These are phyloP conservation scores for Trypanosoma vivax DNA, from an alignment of 208 protist genomes.

Conservation along the genomic window DNA sequence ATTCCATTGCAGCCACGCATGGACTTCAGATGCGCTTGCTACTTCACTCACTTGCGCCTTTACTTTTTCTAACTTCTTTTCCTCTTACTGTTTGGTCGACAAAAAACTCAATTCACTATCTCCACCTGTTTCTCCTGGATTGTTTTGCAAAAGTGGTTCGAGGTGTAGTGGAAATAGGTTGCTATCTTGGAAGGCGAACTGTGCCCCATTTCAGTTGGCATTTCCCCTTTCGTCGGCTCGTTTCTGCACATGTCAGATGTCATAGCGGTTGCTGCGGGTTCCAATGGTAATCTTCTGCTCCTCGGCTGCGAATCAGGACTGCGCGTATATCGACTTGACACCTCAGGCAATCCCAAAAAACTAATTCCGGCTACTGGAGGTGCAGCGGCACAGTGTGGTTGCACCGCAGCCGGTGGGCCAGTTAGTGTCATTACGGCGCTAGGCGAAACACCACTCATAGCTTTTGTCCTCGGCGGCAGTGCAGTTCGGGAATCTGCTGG, in stretches of 20 bases:
- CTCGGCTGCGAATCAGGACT: slow-evolving; percentile 15
- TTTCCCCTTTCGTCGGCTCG: no score
- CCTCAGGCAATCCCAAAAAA: background rate
- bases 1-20: no score
- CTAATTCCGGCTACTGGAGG: slow-evolving; percentile 8
- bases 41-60: no score
- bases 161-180: no score
- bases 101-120: no score
- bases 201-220: no score
- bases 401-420: slow-evolving; percentile 16
- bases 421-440: slow-evolving; percentile 40
- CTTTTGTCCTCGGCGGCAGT: slow-evolving; percentile 36
- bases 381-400: background rate
- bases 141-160: no score
- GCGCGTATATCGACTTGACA: slow-evolving; percentile 5
- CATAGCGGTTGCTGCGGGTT: slow-evolving; percentile 8
- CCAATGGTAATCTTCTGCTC: slow-evolving; percentile 12
- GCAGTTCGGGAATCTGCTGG: background rate
- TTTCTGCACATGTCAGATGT: slow-evolving; percentile 6
- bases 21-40: no score
- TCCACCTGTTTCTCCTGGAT: no score
- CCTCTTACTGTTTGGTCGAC: no score
- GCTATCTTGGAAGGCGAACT: no score
- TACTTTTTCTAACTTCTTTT: no score
- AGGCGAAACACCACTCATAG: slow-evolving; percentile 46